These are phyloP conservation scores for Hyparrhenia diplandra DNA, from an alignment of 176 grass and related monocot species.

Conservation along the genomic window DNA sequence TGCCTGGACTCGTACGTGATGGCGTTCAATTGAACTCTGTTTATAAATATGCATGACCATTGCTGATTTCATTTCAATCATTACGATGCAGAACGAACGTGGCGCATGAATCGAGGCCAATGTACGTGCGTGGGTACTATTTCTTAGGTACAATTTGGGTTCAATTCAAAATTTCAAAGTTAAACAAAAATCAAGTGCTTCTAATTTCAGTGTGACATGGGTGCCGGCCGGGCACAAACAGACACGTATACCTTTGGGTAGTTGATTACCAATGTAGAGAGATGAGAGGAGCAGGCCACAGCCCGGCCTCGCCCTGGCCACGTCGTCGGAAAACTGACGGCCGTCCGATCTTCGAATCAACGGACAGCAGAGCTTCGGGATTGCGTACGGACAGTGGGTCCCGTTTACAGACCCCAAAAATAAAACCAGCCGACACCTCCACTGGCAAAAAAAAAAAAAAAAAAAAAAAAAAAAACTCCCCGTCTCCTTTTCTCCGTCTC, in stretches of 20 bases:
- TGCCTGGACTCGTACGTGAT: not conserved
- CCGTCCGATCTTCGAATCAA: no score
- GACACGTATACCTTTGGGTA: not conserved
- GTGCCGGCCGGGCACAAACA: not conserved
- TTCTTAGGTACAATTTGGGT: not conserved
- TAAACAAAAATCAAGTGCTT: not conserved
- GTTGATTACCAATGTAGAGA: not conserved
- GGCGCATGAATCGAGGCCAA: not conserved
- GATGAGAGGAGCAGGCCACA: no score
- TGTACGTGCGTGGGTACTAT: not conserved
- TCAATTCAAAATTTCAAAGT: not conserved
- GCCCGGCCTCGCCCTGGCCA: no score
- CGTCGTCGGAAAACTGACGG: no score
- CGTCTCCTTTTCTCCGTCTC: no score
- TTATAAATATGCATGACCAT: not conserved
- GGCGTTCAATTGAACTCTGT: not conserved
- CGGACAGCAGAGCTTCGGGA: no score
- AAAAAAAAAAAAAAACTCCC: no score
- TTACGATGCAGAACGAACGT: not conserved
- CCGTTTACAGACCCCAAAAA: no score
- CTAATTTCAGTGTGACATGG: not conserved
- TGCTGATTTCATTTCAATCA: not conserved
- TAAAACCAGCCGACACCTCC: no score
- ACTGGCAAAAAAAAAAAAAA: no score
- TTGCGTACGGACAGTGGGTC: no score